Percentiles rank a stretch among this genome's conserved stretches.
phyloP scores from a whole-genome alignment of 345 rosid species.

The Viola odorata region DNA sequence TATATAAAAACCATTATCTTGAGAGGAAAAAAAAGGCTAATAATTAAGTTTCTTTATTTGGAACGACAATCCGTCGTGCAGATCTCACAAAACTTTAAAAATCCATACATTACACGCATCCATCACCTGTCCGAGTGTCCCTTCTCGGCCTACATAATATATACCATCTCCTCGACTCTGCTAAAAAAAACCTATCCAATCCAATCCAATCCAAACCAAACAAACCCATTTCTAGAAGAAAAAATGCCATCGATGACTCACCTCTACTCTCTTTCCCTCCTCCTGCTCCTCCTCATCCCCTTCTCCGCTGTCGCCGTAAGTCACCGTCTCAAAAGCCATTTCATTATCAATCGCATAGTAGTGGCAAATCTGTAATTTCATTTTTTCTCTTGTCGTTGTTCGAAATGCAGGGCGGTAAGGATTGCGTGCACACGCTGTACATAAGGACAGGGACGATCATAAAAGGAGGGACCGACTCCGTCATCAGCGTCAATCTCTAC shows the following conservation, averaged over 20 bases:
- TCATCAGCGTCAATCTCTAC: slow-evolving; percentile 47
- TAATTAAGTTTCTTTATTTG: too few relatives aligned
- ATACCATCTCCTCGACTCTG: too few relatives aligned
- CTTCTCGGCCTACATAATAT: neutral
- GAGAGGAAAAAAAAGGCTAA: too few relatives aligned
- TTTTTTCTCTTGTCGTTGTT: neutral
- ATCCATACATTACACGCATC: too few relatives aligned
- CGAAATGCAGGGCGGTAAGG: slow-evolving; percentile 34
- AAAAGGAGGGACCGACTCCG: slow-evolving; percentile 80
- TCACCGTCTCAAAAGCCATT: neutral
- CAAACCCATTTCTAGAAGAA: neutral
- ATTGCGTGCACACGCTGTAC: slow-evolving; percentile 55
- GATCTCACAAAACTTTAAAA: too few relatives aligned
- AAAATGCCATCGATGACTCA: slow-evolving; percentile 5
- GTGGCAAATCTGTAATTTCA: too few relatives aligned
- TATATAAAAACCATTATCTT: too few relatives aligned
- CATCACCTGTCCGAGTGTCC: too few relatives aligned
- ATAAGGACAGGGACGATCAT: slow-evolving; percentile 69
- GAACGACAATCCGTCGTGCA: too few relatives aligned
- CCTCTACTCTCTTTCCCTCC: neutral
- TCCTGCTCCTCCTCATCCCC: slow-evolving; percentile 20
- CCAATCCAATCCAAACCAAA: neutral
- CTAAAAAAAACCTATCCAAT: too few relatives aligned
- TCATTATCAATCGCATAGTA: neutral
- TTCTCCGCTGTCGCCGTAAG: slow-evolving; percentile 24